Base-by-base conservation (phyloP, 2,329 filamentous ascomycete species). In the Paraphoma chrysanthemicola region DNA sequence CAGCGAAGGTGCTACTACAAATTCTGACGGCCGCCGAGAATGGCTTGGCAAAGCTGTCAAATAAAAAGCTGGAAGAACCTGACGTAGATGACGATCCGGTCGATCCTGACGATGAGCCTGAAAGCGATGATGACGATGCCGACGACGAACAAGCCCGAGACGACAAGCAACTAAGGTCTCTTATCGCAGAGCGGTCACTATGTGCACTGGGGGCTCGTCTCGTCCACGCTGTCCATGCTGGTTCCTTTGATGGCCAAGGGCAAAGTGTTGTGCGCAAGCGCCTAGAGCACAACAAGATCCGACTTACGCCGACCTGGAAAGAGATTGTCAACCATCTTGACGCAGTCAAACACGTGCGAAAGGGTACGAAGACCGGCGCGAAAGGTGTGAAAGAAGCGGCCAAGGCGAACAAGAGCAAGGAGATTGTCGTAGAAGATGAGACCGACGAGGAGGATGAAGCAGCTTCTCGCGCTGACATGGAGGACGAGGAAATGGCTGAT, bases 121-220 rank as follows among this genome's bases (percentile, higher is more conserved):
- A 74, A 36, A 82, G 86, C 29, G 81, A 84, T 2, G 87, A 88
- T 55, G 88, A 88, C 28, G 81, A 83, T 28, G 76, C 72, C 1
- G 74, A 74, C 29, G 64, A 71, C 38, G 73, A 77, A 2, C 67
- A 72, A 5, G 62, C 43, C 80, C 83, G 30, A 17, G 71, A 85
- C 42, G 81, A 86, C 30, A 82, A 83, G 51, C 82, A 84, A 68
- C 81, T 90, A 69, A 84, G 86, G 54, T 86, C 88, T 54, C 83
- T 97, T 33, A 83, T 93, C 56, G 88, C 92, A 0, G 95, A 98
- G 77, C 90, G 94, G 72, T 86, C 88, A 17, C 84, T 98, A 0
- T 98, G 94, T 76, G 90, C 94, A 67, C 82, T 97, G 28, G 89
- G 93, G 0, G 90, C 88, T 60, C 96, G 95, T 73, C 86, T 96